Conservation (phyloP, 2,329 filamentous ascomycete genomes). For the Onygenales sp. region DNA sequence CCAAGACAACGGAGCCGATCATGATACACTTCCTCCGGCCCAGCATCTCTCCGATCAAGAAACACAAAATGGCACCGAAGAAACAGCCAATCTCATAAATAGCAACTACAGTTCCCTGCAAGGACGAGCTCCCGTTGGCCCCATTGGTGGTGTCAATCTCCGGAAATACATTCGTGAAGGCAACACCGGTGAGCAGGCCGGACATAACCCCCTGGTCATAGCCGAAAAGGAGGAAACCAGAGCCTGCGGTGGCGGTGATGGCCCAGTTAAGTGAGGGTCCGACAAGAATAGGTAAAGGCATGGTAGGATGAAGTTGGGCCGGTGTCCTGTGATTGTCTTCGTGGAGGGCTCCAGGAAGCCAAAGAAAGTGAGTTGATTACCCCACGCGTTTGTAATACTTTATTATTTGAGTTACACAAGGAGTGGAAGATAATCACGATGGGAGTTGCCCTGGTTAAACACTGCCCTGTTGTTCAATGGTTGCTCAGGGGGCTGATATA, state of each 20-base stretch:
- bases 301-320: no score
- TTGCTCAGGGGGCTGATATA: no score
- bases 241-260: slow-evolving; percentile 34
- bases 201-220: slow-evolving; percentile 34
- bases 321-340: no score
- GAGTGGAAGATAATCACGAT: no score
- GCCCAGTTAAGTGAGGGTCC: slow-evolving; percentile 31
- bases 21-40: slow-evolving; percentile 42
- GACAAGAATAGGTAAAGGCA: slow-evolving; percentile 9
- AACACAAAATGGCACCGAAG: slow-evolving; percentile 41
- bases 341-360: no score
- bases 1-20: slow-evolving; percentile 27
- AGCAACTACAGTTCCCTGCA: slow-evolving; percentile 39
- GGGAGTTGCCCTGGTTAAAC: no score
- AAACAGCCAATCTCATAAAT: slow-evolving; percentile 47
- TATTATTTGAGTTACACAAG: no score
- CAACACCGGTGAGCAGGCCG: slow-evolving; percentile 21
- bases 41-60: slow-evolving; percentile 35
- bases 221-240: slow-evolving; percentile 28
- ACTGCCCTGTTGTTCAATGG: no score
- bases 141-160: slow-evolving; percentile 22
- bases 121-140: slow-evolving; percentile 29
- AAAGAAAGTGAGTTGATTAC: no score
- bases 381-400: no score
- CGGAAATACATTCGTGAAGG: slow-evolving; percentile 19